phyloP scores from a whole-genome alignment of 2,329 filamentous ascomycete species.

The Epichloe aotearoae region DNA sequence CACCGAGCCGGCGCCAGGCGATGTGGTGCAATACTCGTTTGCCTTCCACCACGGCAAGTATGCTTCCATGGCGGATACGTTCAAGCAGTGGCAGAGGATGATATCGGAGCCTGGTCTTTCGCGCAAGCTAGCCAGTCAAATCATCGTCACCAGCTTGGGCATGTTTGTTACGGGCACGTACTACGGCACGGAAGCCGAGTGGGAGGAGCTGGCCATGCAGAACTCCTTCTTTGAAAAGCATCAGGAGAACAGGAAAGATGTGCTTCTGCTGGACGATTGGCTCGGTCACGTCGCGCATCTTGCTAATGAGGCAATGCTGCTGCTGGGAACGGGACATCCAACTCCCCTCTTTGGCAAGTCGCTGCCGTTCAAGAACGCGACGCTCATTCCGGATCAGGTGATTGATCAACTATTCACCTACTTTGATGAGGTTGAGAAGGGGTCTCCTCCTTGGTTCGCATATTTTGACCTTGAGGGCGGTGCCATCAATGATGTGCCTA shows the following conservation, averaged over 20 bases:
- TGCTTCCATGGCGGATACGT: not conserved
- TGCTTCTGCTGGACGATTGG: not conserved
- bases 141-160: not conserved
- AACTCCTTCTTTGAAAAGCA: not conserved
- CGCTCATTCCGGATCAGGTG: not conserved
- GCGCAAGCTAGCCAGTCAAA: not conserved
- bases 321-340: not conserved
- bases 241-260: not conserved
- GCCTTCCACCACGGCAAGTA: not conserved
- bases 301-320: not conserved
- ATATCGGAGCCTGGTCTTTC: not conserved
- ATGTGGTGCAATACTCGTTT: not conserved
- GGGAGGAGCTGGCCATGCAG: not conserved
- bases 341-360: not conserved
- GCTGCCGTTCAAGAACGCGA: not conserved
- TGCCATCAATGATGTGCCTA: not conserved
- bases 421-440: not conserved
- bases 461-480: not conserved
- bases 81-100: not conserved
- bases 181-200: not conserved
- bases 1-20: not conserved
- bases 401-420: not conserved
- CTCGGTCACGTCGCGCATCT: not conserved
- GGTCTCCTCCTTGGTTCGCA: not conserved
- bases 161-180: not conserved